A percentile compares a stretch with the other conserved stretches of the same genome.
Evolutionary conservation across 1,284 basidiomycete genomes (phyloP).

Genomic region (Moesziomyces globuligerus): DNA sequence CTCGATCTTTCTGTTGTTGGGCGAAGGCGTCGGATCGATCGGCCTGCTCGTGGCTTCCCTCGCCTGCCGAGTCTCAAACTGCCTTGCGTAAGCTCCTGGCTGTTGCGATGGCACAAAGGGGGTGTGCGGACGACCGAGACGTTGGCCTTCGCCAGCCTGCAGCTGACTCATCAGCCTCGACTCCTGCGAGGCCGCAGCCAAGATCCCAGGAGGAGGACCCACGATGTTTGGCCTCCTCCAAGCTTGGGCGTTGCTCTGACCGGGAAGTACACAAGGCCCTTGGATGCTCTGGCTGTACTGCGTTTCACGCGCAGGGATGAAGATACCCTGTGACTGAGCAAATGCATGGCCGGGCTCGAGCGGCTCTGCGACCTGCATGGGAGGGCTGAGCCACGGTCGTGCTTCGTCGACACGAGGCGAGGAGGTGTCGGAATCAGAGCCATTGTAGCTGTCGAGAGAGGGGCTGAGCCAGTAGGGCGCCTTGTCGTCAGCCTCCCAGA

Average conservation of each 20-base stretch:
- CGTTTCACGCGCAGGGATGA: too few relatives aligned
- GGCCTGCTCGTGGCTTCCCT: neutral
- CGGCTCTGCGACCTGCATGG: neutral
- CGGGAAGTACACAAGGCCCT: too few relatives aligned
- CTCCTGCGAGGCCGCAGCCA: conserved; percentile 1
- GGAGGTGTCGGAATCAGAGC: neutral
- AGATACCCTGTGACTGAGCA: too few relatives aligned
- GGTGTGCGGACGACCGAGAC: neutral
- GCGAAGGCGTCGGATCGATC: conserved; percentile 50
- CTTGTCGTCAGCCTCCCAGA: neutral
- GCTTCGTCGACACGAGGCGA: neutral
- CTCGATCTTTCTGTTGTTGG: conserved; percentile 85
- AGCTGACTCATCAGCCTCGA: conserved; percentile 7
- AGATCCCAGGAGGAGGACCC: too few relatives aligned
- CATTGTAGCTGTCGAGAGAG: neutral
- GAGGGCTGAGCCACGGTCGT: neutral
- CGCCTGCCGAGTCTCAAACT: neutral
- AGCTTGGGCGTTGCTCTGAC: too few relatives aligned
- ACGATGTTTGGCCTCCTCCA: too few relatives aligned
- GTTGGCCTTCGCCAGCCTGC: neutral
- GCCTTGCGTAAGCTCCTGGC: neutral
- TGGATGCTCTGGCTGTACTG: neutral
- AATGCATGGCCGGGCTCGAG: too few relatives aligned
- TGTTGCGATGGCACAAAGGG: neutral
- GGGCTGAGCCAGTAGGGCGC: neutral